phyloP scores from a whole-genome alignment of 2,329 filamentous ascomycete species.

The Microdochium paspali region DNA sequence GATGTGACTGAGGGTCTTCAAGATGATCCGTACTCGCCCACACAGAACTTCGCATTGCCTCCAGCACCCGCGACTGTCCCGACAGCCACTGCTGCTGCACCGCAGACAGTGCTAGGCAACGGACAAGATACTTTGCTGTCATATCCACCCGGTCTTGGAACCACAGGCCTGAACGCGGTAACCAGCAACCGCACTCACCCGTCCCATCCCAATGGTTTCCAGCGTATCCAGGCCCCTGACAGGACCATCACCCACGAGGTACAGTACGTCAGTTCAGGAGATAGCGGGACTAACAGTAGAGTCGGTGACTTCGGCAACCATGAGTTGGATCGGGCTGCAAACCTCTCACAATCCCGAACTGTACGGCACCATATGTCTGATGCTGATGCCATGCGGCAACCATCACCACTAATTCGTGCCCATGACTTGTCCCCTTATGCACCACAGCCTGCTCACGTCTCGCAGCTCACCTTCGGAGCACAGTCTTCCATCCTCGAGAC shows the following conservation, averaged over 20 bases:
- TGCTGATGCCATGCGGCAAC: conserved; percentile 28
- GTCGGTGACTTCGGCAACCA: conserved; percentile 29
- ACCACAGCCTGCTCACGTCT: conserved; percentile 64
- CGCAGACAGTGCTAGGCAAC: neutral
- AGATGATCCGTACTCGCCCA: conserved; percentile 23
- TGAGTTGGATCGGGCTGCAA: conserved; percentile 24
- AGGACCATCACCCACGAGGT: conserved; percentile 6
- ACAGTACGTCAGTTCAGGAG: conserved; percentile 23
- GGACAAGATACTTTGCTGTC: neutral
- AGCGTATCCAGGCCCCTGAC: neutral
- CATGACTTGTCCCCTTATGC: conserved; percentile 67
- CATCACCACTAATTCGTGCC: conserved; percentile 59
- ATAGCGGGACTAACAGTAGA: conserved; percentile 30
- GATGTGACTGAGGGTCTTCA: conserved; percentile 4
- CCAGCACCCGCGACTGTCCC: neutral
- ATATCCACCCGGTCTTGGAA: neutral
- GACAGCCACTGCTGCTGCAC: neutral
- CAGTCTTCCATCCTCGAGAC: conserved; percentile 19
- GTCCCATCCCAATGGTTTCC: neutral
- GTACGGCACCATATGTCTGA: conserved; percentile 25
- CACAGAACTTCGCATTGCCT: neutral
- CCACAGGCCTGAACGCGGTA: neutral
- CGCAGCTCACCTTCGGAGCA: conserved; percentile 42
- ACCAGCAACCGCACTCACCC: neutral
- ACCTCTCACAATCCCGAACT: conserved; percentile 18